Conservation (phyloP, 164 flowering plant species). For the Umbilicus rupestris region DNA sequence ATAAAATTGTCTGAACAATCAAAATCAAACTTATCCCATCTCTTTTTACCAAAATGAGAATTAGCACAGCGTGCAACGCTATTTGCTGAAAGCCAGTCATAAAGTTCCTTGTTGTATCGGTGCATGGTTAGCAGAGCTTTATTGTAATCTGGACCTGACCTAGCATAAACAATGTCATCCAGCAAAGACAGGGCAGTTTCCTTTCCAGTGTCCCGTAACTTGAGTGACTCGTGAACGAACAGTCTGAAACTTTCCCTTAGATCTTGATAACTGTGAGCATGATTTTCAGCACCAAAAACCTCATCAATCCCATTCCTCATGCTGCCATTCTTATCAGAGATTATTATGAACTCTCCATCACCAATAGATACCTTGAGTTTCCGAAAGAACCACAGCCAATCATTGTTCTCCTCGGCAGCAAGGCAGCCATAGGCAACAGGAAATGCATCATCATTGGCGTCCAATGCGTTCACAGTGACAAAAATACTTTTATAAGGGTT, state of each 20-base stretch:
- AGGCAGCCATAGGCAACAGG: slow-evolving; percentile 11
- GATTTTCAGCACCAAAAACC: slow-evolving; percentile 11
- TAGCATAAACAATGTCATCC: slow-evolving; percentile 9
- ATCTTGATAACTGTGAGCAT: not conserved
- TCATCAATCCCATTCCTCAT: slow-evolving; percentile 2
- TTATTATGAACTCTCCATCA: slow-evolving; percentile 7
- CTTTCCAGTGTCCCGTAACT: slow-evolving; percentile 9
- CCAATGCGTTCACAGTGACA: slow-evolving; percentile 8
- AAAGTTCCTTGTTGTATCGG: slow-evolving; percentile 8
- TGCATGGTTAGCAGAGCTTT: slow-evolving; percentile 7
- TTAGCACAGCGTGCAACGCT: slow-evolving; percentile 5
- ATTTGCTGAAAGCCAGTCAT: slow-evolving; percentile 3
- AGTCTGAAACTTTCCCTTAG: slow-evolving; percentile 5
- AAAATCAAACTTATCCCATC: slow-evolving; percentile 5
- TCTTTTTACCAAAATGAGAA: slow-evolving; percentile 4
- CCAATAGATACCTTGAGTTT: slow-evolving; percentile 4
- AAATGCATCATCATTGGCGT: slow-evolving; percentile 7
- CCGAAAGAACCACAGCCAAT: slow-evolving; percentile 9
- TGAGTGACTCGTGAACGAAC: slow-evolving; percentile 1
- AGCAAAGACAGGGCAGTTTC: slow-evolving; percentile 6
- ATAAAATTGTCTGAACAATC: slow-evolving; percentile 6
- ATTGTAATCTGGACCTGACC: slow-evolving; percentile 7
- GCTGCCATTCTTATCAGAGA: slow-evolving; percentile 7
- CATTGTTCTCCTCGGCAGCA: slow-evolving; percentile 1
- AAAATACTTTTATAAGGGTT: slow-evolving; percentile 8